Evolutionary conservation across 1,284 basidiomycete species (phyloP).

Genomic region (Tylopilus sp.): DNA sequence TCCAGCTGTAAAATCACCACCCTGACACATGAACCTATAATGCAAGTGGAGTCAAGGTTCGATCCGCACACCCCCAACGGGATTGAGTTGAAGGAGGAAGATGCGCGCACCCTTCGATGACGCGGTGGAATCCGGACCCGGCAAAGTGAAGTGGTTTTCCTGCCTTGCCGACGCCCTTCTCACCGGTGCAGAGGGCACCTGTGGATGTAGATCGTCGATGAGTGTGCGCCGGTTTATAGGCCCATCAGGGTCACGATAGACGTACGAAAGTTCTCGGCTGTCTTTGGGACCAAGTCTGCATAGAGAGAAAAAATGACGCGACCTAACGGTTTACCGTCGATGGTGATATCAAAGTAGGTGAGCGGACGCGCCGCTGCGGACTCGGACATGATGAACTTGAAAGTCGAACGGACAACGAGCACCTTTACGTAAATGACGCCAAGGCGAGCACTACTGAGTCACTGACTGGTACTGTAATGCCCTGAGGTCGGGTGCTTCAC

Average conservation of each 20-base stretch:
- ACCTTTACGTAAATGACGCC: conserved; percentile 20
- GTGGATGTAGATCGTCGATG: conserved; percentile 7
- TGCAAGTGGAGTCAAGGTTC: conserved; percentile 25
- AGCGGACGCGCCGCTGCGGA: conserved; percentile 53
- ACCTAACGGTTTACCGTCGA: conserved; percentile 76
- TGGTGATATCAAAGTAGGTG: conserved; percentile 85
- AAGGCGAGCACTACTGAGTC: too few species aligned
- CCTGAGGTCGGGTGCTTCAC: too few species aligned
- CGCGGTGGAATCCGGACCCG: conserved; percentile 90
- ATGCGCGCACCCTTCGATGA: conserved; percentile 81
- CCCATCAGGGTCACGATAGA: conserved; percentile 12
- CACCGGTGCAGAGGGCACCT: conserved; percentile 91
- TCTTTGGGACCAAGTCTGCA: conserved; percentile 86
- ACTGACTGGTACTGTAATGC: too few species aligned
- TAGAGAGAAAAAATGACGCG: conserved; percentile 84
- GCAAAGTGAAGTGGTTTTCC: conserved; percentile 78
- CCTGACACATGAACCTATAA: conserved; percentile 81
- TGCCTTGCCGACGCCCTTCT: conserved; percentile 74
- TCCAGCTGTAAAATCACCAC: conserved; percentile 80
- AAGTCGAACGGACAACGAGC: not conserved
- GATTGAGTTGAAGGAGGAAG: conserved; percentile 22
- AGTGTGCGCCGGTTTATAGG: not conserved
- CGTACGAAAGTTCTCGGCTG: conserved; percentile 92
- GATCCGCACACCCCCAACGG: conserved; percentile 23
- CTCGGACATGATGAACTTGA: conserved; percentile 28